Evolutionary conservation across 2,329 filamentous ascomycete species (phyloP).

Genomic region (Fusarium redolens): DNA sequence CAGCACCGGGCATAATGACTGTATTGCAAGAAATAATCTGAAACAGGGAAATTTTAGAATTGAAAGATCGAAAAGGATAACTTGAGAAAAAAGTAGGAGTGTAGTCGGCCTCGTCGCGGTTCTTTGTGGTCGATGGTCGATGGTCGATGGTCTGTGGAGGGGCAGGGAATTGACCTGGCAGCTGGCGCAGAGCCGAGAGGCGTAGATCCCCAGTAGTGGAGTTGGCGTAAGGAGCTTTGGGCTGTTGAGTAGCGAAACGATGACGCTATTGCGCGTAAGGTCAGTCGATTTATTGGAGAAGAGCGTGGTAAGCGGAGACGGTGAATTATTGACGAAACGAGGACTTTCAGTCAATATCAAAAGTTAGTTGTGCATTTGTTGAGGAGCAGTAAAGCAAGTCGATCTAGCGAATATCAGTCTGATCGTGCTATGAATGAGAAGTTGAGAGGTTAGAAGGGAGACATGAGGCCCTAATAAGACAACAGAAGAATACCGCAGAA

Average conservation of each 20-base stretch:
- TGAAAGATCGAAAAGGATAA: conserved; percentile 1
- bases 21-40: background rate
- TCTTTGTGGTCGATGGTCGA: conserved; percentile 35
- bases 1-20: conserved; percentile 52
- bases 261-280: conserved; percentile 45
- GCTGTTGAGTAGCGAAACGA: conserved; percentile 36
- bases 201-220: conserved; percentile 44
- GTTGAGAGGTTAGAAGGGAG: background rate
- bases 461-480: conserved; percentile 16
- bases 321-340: conserved; percentile 24
- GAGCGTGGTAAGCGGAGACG: conserved; percentile 24
- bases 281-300: conserved; percentile 45
- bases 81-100: conserved; percentile 7
- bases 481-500: conserved; percentile 22
- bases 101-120: conserved; percentile 27
- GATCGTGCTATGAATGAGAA: background rate
- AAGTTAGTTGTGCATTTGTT: background rate
- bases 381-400: background rate
- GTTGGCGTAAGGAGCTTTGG: conserved; percentile 44
- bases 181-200: conserved; percentile 35
- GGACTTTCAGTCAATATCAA: conserved; percentile 11
- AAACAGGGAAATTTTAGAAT: background rate
- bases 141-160: conserved; percentile 42
- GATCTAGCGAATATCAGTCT: background rate
- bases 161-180: conserved; percentile 42